Percentiles rank a stretch among this genome's conserved stretches.
These are phyloP conservation scores for Xylariales sp. DNA, from an alignment of 2,329 filamentous ascomycete genomes.

Conservation along the genomic window DNA sequence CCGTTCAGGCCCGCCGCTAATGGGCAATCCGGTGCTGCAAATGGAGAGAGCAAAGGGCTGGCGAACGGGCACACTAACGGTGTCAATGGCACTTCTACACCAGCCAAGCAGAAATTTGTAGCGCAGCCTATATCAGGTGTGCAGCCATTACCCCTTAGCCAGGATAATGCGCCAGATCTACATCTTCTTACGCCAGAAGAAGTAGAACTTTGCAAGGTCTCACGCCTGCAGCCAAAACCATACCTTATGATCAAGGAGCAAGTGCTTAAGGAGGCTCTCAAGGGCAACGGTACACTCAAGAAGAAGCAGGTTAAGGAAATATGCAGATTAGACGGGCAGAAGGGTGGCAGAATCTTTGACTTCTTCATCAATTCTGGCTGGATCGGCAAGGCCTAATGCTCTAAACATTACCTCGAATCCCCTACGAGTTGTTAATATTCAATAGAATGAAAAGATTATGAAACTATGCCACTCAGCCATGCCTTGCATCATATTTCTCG, in stretches of 20 bases:
- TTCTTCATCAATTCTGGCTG: conserved; percentile 92
- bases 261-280: conserved; percentile 85
- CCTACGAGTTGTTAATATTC: too few relatives aligned
- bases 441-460: too few relatives aligned
- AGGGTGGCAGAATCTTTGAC: conserved; percentile 83
- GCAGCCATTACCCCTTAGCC: conserved; percentile 62
- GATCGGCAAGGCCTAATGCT: conserved; percentile 71
- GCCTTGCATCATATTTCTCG: too few relatives aligned
- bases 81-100: conserved; percentile 37
- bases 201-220: conserved; percentile 75
- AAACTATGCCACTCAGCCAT: too few relatives aligned
- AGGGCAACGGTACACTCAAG: conserved; percentile 81
- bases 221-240: conserved; percentile 87
- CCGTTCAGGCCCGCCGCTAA: conserved; percentile 51
- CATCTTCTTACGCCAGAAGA: conserved; percentile 85
- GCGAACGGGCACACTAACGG: conserved; percentile 43
- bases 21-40: conserved; percentile 25
- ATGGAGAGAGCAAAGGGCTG: conserved; percentile 49
- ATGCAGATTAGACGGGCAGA: conserved; percentile 76
- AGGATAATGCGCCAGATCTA: conserved; percentile 74
- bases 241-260: conserved; percentile 94
- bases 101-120: conserved; percentile 47
- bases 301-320: conserved; percentile 92
- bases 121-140: conserved; percentile 57
- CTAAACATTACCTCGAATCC: not conserved